Conservation (phyloP, 345 rosid genomes). For the Rhizophora mangle region DNA sequence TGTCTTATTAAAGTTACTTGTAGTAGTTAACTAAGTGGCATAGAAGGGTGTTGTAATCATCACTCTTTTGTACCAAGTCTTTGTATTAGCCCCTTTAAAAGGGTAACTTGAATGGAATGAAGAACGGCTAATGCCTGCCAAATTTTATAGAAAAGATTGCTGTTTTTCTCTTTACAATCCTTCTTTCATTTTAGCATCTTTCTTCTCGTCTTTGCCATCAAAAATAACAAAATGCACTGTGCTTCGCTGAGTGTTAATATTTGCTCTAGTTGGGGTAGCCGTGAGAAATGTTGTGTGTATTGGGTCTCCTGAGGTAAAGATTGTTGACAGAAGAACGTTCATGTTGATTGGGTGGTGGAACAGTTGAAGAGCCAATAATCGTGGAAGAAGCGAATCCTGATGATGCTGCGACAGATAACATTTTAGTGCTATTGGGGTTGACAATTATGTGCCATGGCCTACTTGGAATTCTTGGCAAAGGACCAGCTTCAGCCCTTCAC, state of each 20-base stretch:
- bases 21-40: too few species aligned
- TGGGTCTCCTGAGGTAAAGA: neutral
- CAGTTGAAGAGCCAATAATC: constrained; percentile 13
- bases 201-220: too few species aligned
- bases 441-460: constrained; percentile 36
- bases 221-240: neutral
- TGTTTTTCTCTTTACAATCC: too few species aligned
- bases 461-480: constrained; percentile 19
- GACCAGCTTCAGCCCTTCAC: neutral
- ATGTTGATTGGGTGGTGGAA: constrained; percentile 9
- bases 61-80: too few species aligned
- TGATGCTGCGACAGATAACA: constrained; percentile 41
- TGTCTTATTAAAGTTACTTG: too few species aligned
- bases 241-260: neutral
- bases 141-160: too few species aligned
- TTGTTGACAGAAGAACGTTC: constrained; percentile 17
- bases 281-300: constrained; percentile 1
- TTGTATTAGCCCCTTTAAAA: too few species aligned
- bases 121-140: too few species aligned
- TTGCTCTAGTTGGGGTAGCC: neutral
- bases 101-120: too few species aligned
- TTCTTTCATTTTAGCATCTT: too few species aligned
- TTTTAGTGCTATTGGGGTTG: constrained; percentile 18
- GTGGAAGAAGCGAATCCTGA: constrained; percentile 35
- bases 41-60: too few species aligned